Evolutionary conservation across 1,139 yeast genomes (phyloP), one percentile per base, ranked within the genome.

Genomic region (Suhomyces kunorum): DNA sequence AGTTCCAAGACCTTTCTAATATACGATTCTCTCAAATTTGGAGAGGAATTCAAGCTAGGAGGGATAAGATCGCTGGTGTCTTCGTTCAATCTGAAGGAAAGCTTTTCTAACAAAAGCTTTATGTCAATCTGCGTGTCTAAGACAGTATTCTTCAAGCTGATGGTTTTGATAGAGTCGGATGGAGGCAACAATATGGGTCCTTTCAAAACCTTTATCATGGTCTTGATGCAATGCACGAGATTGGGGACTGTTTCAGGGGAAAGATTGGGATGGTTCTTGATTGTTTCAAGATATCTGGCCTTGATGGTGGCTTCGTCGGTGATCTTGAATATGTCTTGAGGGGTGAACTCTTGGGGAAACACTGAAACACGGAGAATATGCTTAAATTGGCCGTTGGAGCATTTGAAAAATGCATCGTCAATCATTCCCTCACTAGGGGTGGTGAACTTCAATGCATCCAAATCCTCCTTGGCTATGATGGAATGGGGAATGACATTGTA

Each of bases 51-150:
- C 39, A 72, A 59, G 38, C 76, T 64, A 4, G 89, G 87, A 1
- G 95, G 94, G 2, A 78, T 73, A 44, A 74, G 71, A 26, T 73
- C 75, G 23, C 66, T 63, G 6, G 66, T 63, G 11, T 68, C 71
- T 4, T 63, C 63, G 32, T 68, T 63, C 11, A 65, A 47, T 0
- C 64, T 56, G 48, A 81, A 78, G 19, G 74, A 63, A 29, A 82
- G 64, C 39, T 68, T 73, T 1, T 69, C 53, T 4, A 71, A 56
- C 20, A 87, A 62, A 35, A 86, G 62, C 1, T 63, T 58, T 2
- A 84, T 72, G 48, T 85, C 81, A 5, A 83, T 58, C 41, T 76
- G 78, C 0, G 83, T 64, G 42, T 75, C 78, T 46, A 83, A 60
- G 1, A 71, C 65, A 2, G 78, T 68, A 32, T 71, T 70, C n/a